Evolutionary conservation across 192 early-diverging fungal genomes (phyloP).

Genomic region (Rhizophagus clarus): DNA sequence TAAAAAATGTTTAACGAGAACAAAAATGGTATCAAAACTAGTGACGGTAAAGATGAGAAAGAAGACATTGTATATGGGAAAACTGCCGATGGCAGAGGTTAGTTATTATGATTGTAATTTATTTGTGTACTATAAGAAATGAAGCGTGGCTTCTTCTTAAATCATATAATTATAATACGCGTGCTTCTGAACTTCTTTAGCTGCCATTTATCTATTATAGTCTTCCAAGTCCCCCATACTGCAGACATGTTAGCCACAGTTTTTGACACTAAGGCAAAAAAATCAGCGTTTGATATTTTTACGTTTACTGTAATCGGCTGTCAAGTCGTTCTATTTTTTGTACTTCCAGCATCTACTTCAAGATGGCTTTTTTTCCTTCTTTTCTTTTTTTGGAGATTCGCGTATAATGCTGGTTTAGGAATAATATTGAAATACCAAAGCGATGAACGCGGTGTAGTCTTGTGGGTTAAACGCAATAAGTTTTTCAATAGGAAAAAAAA

Average conservation of each 20-base stretch:
- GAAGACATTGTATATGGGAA: constrained; percentile 36
- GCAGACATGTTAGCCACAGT: constrained; percentile 76
- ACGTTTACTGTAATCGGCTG: constrained; percentile 66
- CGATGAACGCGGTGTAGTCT: constrained; percentile 70
- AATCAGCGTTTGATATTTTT: constrained; percentile 74
- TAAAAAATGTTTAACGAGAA: background rate
- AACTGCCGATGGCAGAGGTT: constrained; percentile 47
- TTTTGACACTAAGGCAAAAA: constrained; percentile 67
- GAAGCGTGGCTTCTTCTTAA: background rate
- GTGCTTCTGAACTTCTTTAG: too few species aligned
- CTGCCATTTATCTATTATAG: constrained; percentile 36
- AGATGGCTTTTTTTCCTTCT: constrained; percentile 68
- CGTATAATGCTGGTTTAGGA: constrained; percentile 89
- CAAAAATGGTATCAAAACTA: background rate
- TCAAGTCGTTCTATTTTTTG: constrained; percentile 69
- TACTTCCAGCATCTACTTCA: constrained; percentile 55
- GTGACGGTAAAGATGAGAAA: constrained; percentile 2
- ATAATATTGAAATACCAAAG: constrained; percentile 81
- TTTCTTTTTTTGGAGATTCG: constrained; percentile 85
- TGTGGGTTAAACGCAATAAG: constrained; percentile 67
- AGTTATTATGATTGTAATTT: too few species aligned
- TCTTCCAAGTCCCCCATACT: constrained; percentile 75
- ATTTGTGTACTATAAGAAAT: background rate
- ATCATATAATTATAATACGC: background rate
- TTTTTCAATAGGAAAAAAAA: constrained; percentile 64